Base-by-base conservation (phyloP, 2,329 filamentous ascomycete species). In the Claviceps pazoutovae region DNA sequence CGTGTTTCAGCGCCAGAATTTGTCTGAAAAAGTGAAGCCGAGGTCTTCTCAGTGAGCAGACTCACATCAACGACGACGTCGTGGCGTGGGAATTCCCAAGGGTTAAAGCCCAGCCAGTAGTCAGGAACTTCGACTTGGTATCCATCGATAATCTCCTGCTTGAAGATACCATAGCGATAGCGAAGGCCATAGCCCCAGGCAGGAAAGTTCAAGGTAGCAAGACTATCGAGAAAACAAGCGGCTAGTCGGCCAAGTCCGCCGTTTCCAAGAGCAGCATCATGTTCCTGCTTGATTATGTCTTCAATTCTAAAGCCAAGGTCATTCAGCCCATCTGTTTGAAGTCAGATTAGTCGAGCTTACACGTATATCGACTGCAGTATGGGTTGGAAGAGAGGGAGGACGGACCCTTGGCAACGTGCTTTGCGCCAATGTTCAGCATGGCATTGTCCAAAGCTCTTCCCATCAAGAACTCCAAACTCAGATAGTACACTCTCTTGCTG, bases 101-200 rank as follows among this genome's bases (percentile, higher is more conserved):
- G 93, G 69, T 98, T 98, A 70, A 97, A 96, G 66, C 97, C 93
- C 51, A 98, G 80, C 93, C 93, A 98, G 71, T 98, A 97, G 67
- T 98, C 93, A 19, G 93, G 93, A 54, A 97, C 86, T 65, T 98
- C 93, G 57, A 98, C 89, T 69, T 98, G 93, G 67, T 96, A 98
- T 53, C 93, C 93, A 63, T 97, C 86, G 54, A 96, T 83, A 61
- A 98, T 97, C 73, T 97, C 93, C 73, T 98, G 93, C 74, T 97
- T 97, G 82, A 98, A 98, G 67, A 98, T 98, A 65, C 87, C 87
- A 66, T 97, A 97, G 67, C 89, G 79, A 74, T 98, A 98, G 63
- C 93, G 82, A 59, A 98, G 74, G 51, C 91, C 93, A 62, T 98
- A 98, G 38, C 93, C 93, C 93, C 93, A 98, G 19, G 93, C 93